Base-by-base conservation (phyloP, 257 asterid species). In the Galeopsis tetrahit region DNA sequence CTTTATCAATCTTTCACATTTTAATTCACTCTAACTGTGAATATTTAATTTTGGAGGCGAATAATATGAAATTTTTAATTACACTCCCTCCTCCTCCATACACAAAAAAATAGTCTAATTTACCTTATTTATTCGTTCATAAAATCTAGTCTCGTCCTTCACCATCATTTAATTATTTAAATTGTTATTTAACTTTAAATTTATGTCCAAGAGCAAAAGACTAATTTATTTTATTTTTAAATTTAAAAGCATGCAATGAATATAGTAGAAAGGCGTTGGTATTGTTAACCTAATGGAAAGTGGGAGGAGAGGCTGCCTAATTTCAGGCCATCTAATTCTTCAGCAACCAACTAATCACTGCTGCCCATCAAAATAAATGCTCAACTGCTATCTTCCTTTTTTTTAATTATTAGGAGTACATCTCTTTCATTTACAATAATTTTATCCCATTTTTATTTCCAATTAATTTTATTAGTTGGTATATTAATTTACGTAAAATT, bases 201-300 rank as follows among this genome's bases (percentile, higher is more conserved):
- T 21, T 21, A 21, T 21, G 28, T 21, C 1, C n/a, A n/a, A n/a
- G n/a, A n/a, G 28, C 28, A 21, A 21, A 21, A 21, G 28, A 21
- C 28, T 21, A n/a, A n/a, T 21, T 21, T 21, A 0, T 21, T 21
- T 21, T 21, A 0, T 21, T 21, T 7, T 52, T 15, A 15, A 3
- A 52, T 52, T 52, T 15, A 52, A 17, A 52, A 15, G 34, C 59
- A 52, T 17, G 28, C 28, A 21, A 21, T 21, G 28, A 21, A 21
- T 6, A 15, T 11, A 21, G 15, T 60, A 36, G 35, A 33, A 35
- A 8, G 39, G 48, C 51, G 14, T 31, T 34, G 13, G 14, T 70
- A 44, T 71, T 42, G 81, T 60, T 72, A 46, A 72, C 78, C 78
- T 60, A 71, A 65, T 35, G n/a, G n/a, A n/a, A n/a, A n/a, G n/a